Evolutionary conservation across 352 stramenopile genomes (phyloP).

Genomic region (Phytophthora megakarya): DNA sequence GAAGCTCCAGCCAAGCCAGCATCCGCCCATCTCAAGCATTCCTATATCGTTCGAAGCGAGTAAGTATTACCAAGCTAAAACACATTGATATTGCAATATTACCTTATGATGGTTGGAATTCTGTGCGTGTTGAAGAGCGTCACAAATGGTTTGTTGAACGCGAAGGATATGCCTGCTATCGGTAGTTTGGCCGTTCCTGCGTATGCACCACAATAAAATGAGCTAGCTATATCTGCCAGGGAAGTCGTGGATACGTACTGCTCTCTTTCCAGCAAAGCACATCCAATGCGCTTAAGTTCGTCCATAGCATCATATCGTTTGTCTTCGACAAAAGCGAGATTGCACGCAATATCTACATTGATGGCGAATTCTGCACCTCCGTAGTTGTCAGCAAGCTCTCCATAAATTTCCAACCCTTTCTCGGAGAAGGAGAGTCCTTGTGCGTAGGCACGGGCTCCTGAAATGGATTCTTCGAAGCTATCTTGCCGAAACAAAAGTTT

Average conservation of each 20-base stretch:
- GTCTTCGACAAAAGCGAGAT: conserved; percentile 43
- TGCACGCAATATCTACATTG: conserved; percentile 68
- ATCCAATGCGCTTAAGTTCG: conserved; percentile 47
- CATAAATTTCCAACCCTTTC: conserved; percentile 63
- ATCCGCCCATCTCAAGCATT: conserved; percentile 57
- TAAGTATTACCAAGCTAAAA: background rate
- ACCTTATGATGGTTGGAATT: conserved; percentile 53
- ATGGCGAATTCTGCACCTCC: conserved; percentile 61
- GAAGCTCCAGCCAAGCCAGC: conserved; percentile 32
- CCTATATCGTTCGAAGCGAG: conserved; percentile 26
- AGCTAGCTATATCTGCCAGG: background rate
- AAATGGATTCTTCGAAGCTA: conserved; percentile 48
- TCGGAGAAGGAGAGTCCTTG: conserved; percentile 53
- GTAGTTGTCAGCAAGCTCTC: conserved; percentile 64
- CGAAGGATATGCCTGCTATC: conserved; percentile 17
- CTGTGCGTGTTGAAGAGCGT: conserved; percentile 45
- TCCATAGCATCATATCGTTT: conserved; percentile 41
- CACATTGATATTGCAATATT: background rate
- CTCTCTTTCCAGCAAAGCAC: conserved; percentile 32
- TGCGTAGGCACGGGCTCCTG: conserved; percentile 49
- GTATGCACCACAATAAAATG: conserved; percentile 11
- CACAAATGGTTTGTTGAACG: conserved; percentile 52
- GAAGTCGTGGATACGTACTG: conserved; percentile 24
- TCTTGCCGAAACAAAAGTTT: conserved; percentile 61
- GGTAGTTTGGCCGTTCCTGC: conserved; percentile 15